Percentiles rank a stretch among this genome's conserved stretches.
These are phyloP conservation scores for Podospora pseudocomata DNA, from an alignment of 495 filamentous ascomycete genomes.

Conservation along the genomic window DNA sequence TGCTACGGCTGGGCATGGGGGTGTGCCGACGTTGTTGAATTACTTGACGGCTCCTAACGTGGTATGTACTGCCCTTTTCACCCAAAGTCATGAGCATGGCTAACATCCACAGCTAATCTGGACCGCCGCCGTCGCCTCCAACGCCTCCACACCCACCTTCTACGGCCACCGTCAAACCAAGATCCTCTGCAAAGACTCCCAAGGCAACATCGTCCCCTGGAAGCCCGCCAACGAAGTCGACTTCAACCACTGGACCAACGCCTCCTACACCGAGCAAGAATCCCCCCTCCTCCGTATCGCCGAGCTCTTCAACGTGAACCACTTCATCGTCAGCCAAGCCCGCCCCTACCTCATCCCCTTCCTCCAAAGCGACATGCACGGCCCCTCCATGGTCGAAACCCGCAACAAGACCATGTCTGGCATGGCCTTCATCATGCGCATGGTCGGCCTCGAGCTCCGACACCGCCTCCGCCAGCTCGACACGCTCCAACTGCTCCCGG, in stretches of 20 bases:
- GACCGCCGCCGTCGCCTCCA: conserved; percentile 91
- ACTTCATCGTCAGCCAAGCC: conserved; percentile 78
- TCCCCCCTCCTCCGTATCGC: conserved; percentile 79
- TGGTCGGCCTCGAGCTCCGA: conserved; percentile 70
- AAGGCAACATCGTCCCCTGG: conserved; percentile 79
- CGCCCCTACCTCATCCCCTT: conserved; percentile 83
- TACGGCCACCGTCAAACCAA: conserved; percentile 58
- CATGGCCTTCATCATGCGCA: conserved; percentile 60
- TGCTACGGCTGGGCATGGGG: conserved; percentile 65
- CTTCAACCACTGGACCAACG: conserved; percentile 66
- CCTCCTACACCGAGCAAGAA: conserved; percentile 68
- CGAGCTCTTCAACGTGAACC: conserved; percentile 91
- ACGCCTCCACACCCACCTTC: conserved; percentile 66
- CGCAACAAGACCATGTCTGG: conserved; percentile 55
- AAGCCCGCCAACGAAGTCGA: conserved; percentile 59
- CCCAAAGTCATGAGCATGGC: not conserved
- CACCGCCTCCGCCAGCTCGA: conserved; percentile 83
- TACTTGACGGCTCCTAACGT: conserved; percentile 94
- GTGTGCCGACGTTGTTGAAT: conserved; percentile 81
- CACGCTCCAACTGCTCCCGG: conserved; percentile 67
- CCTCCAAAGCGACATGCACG: conserved; percentile 73
- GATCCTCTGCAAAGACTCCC: conserved; percentile 78
- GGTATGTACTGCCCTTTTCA: conserved; percentile 47
- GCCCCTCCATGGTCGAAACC: conserved; percentile 59
- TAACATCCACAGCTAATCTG: conserved; percentile 64